These are phyloP conservation scores for Mycena galericulata DNA, from an alignment of 768 basidiomycete genomes.

Conservation along the genomic window DNA sequence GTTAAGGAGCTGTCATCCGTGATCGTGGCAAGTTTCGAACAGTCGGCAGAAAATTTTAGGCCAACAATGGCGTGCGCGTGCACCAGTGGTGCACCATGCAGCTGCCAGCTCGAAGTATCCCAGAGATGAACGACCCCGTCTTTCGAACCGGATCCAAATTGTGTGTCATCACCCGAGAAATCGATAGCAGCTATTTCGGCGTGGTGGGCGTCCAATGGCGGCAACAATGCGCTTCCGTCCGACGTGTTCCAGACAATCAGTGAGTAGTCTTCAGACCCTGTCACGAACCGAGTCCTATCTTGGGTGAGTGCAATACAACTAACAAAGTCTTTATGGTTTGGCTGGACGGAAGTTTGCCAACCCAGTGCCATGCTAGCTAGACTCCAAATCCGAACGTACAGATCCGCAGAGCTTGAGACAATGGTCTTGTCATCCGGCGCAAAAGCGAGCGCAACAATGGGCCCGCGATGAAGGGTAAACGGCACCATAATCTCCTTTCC, in stretches of 20 bases:
- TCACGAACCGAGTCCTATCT: not conserved
- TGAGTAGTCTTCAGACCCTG: not conserved
- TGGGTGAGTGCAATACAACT: not conserved
- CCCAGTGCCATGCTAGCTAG: not conserved
- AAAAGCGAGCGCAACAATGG: not conserved
- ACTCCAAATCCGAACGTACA: not conserved
- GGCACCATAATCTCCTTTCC: not conserved
- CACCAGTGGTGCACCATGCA: not conserved
- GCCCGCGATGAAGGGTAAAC: not conserved
- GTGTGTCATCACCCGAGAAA: not conserved
- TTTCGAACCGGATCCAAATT: not conserved
- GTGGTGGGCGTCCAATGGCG: not conserved
- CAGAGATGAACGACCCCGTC: not conserved
- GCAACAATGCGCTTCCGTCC: not conserved
- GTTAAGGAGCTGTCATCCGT: not conserved
- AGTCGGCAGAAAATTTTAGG: not conserved
- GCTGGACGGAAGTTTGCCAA: not conserved
- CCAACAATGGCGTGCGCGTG: not conserved
- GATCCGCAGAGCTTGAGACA: not conserved
- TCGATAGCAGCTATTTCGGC: not conserved
- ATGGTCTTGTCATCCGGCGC: constrained; percentile 1
- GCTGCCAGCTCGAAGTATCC: not conserved
- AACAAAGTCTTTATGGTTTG: not conserved
- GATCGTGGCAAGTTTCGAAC: not conserved
- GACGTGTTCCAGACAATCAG: constrained; percentile 3